Conservation (phyloP, 164 flowering plant species). For the Platanus orientalis region DNA sequence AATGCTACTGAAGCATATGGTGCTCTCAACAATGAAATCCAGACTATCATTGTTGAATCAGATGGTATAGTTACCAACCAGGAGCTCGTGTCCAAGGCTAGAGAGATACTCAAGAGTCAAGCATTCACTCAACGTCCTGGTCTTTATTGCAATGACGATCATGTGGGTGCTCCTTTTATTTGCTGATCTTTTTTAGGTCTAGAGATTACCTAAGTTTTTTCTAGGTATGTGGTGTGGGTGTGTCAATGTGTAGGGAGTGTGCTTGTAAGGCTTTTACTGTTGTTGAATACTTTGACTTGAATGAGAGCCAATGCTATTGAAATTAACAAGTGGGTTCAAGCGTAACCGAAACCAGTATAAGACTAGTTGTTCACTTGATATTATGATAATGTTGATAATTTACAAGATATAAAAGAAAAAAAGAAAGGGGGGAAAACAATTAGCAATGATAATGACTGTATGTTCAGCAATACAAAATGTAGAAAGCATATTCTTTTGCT, state of each 20-base stretch:
- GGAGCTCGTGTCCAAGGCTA: slow-evolving; percentile 62
- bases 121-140: slow-evolving; percentile 88
- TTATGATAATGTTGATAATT: too few species aligned
- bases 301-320: too few species aligned
- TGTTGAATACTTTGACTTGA: too few species aligned
- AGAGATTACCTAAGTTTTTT: too few species aligned
- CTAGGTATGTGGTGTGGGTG: too few species aligned
- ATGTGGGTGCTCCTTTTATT: slow-evolving; percentile 58
- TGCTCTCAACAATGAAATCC: slow-evolving; percentile 93
- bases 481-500: not conserved
- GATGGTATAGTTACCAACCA: slow-evolving; percentile 51
- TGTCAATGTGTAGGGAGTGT: too few species aligned
- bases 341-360: too few species aligned
- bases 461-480: not conserved
- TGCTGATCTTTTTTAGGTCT: slow-evolving; percentile 39
- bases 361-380: not conserved
- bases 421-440: not conserved
- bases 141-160: slow-evolving; percentile 72
- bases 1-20: slow-evolving; percentile 60
- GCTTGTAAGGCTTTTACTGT: too few species aligned
- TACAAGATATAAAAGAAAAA: too few species aligned
- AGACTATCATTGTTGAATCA: slow-evolving; percentile 54
- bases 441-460: not conserved
- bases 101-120: slow-evolving; percentile 61
- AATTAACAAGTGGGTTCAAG: too few species aligned